Evolutionary conservation across 768 basidiomycete genomes (phyloP), one percentile per base, ranked within the genome.

Genomic region (Psilocybe subaeruginosa): DNA sequence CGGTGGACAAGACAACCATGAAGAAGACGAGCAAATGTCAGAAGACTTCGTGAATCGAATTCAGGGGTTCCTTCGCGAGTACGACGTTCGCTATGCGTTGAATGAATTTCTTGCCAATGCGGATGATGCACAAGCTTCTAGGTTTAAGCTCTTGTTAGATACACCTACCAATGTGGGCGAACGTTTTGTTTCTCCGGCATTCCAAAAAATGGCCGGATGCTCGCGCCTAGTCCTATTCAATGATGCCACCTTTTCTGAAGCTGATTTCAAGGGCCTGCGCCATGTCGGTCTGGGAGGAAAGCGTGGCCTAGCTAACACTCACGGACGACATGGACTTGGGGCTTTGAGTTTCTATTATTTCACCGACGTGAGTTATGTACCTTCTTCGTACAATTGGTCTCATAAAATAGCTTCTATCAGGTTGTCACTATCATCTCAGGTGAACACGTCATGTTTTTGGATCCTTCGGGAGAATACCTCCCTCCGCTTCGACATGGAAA

Each of bases 71-170:
- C 39, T 68, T n/a, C 55, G 61, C 8, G 67, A 66, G 27, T 60
- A 64, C 43, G 64, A 68, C 35, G 60, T 58, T 27, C 51, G 27
- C 7, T 68, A 66, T 45, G 67, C 67, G 1, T 17, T 81, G 52
- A 77, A 75, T 27, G 83, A 85, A 64, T 83, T 83, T 60, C 59
- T 85, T 12, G 84, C 84, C 1, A 85, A 85, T 60, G 83, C 84
- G 1, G 73, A 60, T 9, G 84, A 85, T 63, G 83, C 83, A 0
- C 66, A 67, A 6, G 83, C 83, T 0, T 72, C 68, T 3, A 58
- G 69, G 14, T 80, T 84, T 58, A 67, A 70, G 4, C 67, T 82
- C n/a, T 54, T 79, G 3, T 58, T 82, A 4, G 17, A 48, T 54
- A 55, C 37, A 11, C 47, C 23, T 29, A 47, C 46, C 17, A 12